These are phyloP conservation scores for Cercospora zeae-maydis DNA, from an alignment of 2,329 filamentous ascomycete genomes.

Conservation along the genomic window DNA sequence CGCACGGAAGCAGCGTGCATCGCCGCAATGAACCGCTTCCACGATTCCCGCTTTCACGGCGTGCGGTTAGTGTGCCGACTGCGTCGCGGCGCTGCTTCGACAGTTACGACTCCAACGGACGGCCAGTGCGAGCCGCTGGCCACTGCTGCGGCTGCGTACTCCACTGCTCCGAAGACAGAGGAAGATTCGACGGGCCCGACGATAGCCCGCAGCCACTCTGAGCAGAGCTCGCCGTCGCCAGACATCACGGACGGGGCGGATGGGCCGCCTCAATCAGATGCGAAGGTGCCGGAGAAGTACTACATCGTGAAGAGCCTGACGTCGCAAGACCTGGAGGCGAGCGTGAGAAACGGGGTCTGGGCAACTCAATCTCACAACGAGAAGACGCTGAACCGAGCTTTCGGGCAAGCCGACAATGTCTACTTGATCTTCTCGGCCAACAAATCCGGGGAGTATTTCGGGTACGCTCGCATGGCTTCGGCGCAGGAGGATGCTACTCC, in stretches of 20 bases:
- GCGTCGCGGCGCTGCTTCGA: constrained; percentile 47
- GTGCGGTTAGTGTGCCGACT: constrained; percentile 82
- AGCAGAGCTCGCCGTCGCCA: constrained; percentile 2
- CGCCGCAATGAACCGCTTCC: constrained; percentile 75
- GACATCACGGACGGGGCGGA: background rate
- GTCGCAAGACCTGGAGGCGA: constrained; percentile 81
- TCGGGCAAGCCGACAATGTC: constrained; percentile 75
- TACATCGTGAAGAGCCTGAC: constrained; percentile 94
- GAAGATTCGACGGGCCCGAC: constrained; percentile 21
- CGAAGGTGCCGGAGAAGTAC: constrained; percentile 65
- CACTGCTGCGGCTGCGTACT: constrained; percentile 13
- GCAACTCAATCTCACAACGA: constrained; percentile 95
- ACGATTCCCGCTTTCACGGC: constrained; percentile 85
- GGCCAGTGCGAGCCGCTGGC: constrained; percentile 25
- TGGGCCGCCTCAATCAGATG: constrained; percentile 8
- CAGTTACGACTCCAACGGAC: constrained; percentile 13
- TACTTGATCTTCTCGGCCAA: constrained; percentile 95
- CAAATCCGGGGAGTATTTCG: constrained; percentile 95
- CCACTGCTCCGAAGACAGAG: background rate
- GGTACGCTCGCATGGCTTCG: constrained; percentile 87
- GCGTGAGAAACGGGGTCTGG: constrained; percentile 85
- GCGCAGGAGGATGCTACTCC: constrained; percentile 36
- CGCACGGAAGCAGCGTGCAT: constrained; percentile 72
- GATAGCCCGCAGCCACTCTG: constrained; percentile 24
- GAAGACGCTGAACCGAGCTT: constrained; percentile 74